A percentile compares a stretch with the other conserved stretches of the same genome.
These are phyloP conservation scores for Trypanosoma platydactyli DNA, from an alignment of 208 protist species.

Conservation along the genomic window DNA sequence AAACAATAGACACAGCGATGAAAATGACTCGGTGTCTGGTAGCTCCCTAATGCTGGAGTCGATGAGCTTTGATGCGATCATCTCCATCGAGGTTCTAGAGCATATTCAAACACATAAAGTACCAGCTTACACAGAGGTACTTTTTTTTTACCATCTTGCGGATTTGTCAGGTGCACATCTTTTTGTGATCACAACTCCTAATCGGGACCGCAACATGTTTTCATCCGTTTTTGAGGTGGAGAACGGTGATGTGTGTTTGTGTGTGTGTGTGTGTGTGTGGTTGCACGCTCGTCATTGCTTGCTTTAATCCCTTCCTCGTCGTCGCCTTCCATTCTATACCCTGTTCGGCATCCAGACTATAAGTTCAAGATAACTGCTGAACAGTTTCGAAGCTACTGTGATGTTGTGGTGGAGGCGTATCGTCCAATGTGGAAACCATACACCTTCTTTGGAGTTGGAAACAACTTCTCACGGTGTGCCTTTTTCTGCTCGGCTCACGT, in stretches of 20 bases:
- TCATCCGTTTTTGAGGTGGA: background rate
- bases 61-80: conserved; percentile 37
- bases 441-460: conserved; percentile 39
- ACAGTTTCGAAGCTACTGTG: conserved; percentile 50
- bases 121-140: conserved; percentile 40
- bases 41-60: background rate
- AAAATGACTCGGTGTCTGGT: background rate
- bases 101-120: conserved; percentile 48
- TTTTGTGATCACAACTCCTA: conserved; percentile 59
- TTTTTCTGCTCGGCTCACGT: conserved; percentile 29
- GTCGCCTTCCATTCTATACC: background rate
- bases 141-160: conserved; percentile 45
- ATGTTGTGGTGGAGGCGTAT: conserved; percentile 41
- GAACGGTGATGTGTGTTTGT: conserved; percentile 1
- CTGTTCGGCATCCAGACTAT: conserved; percentile 41
- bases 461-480: conserved; percentile 50
- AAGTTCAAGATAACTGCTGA: conserved; percentile 56
- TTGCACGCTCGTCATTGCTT: background rate
- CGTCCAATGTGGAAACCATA: conserved; percentile 30
- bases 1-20: background rate
- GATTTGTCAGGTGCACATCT: conserved; percentile 30
- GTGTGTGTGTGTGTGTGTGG: background rate
- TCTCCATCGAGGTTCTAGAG: conserved; percentile 65
- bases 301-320: background rate
- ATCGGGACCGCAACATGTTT: conserved; percentile 39